These are phyloP conservation scores for Fusarium setosum DNA, from an alignment of 2,329 filamentous ascomycete genomes.

Conservation along the genomic window DNA sequence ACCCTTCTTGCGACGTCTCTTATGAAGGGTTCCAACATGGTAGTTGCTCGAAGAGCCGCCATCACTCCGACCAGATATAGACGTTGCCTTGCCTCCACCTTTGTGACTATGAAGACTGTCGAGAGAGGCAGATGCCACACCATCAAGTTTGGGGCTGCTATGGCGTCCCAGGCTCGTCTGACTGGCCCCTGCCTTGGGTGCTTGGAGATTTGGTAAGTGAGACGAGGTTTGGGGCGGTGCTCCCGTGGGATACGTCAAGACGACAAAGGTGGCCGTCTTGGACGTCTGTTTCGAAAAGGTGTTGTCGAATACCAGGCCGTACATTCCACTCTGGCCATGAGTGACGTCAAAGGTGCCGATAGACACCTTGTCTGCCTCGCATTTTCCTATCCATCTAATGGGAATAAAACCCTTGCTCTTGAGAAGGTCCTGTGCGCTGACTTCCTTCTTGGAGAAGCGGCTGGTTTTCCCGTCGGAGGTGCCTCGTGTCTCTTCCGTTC, in stretches of 20 bases:
- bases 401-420: conserved; percentile 75
- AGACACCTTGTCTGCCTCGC: conserved; percentile 94
- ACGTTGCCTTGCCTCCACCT: conserved; percentile 55
- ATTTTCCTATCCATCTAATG: conserved; percentile 91
- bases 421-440: conserved; percentile 71
- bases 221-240: conserved; percentile 80
- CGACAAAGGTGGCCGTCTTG: conserved; percentile 94
- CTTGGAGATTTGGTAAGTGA: conserved; percentile 71
- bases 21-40: conserved; percentile 87
- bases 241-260: conserved; percentile 92
- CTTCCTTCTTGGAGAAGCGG: conserved; percentile 67
- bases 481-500: conserved; percentile 60
- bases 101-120: conserved; percentile 70
- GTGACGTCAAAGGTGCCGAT: conserved; percentile 89
- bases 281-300: conserved; percentile 96
- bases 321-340: conserved; percentile 85
- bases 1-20: conserved; percentile 91
- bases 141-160: conserved; percentile 57
- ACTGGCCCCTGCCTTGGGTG: conserved; percentile 53
- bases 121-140: conserved; percentile 63
- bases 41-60: conserved; percentile 63
- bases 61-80: conserved; percentile 66
- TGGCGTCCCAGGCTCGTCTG: conserved; percentile 64
- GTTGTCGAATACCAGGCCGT: conserved; percentile 97
- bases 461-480: conserved; percentile 58